Evolutionary conservation across 2,329 filamentous ascomycete species (phyloP).

Genomic region (Trichoderma gracile): DNA sequence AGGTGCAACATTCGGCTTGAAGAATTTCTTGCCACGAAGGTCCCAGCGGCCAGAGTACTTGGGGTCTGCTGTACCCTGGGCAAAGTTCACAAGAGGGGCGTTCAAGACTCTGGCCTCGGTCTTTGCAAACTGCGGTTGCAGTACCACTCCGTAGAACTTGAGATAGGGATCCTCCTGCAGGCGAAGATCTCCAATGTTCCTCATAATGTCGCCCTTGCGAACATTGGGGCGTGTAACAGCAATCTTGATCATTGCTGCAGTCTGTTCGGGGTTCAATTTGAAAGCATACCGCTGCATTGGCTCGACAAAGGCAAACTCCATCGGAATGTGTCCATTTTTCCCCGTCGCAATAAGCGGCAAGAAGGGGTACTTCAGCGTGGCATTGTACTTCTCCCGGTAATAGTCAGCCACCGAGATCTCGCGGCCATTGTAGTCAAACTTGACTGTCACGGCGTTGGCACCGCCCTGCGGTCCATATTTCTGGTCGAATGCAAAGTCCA

Average conservation of each 20-base stretch:
- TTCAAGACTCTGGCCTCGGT: conserved; percentile 71
- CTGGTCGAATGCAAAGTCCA: conserved; percentile 51
- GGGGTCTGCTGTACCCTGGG: conserved; percentile 58
- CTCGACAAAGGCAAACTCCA: conserved; percentile 58
- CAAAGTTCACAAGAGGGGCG: conserved; percentile 71
- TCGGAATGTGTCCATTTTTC: conserved; percentile 57
- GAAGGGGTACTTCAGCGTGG: conserved; percentile 47
- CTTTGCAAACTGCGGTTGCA: conserved; percentile 63
- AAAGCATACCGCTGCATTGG: conserved; percentile 61
- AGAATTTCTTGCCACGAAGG: conserved; percentile 75
- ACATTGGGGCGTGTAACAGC: conserved; percentile 74
- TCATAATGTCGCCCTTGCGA: conserved; percentile 66
- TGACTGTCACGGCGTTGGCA: conserved; percentile 52
- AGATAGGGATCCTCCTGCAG: conserved; percentile 73
- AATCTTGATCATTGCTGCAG: conserved; percentile 86
- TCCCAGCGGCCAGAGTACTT: conserved; percentile 79
- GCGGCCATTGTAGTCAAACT: conserved; percentile 55
- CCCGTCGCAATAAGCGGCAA: conserved; percentile 61
- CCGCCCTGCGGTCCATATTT: conserved; percentile 47
- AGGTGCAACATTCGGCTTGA: conserved; percentile 59
- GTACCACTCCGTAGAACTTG: conserved; percentile 69
- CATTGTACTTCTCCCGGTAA: conserved; percentile 56
- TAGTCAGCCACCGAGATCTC: conserved; percentile 54
- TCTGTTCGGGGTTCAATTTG: conserved; percentile 66
- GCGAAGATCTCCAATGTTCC: conserved; percentile 58